Base-by-base conservation (phyloP, 768 basidiomycete species). In the Mycena maculata region DNA sequence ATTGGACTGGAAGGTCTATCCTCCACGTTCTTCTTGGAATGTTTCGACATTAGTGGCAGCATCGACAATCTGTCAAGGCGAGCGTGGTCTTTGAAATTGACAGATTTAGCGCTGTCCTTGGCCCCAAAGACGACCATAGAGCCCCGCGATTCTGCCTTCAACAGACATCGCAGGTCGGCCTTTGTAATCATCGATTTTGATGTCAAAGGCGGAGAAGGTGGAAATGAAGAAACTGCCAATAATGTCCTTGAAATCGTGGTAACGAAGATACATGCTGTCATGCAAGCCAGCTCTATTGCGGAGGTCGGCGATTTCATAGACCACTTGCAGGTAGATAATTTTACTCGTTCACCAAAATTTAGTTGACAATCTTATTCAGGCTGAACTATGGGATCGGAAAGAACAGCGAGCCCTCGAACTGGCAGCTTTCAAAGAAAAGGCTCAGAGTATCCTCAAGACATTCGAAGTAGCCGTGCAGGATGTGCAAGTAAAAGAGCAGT, bases 241-340 rank as follows among this genome's bases (percentile, higher is more conserved):
- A 81, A 83, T 53, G 74, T 74, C 8, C 76, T 93, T 28, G 81
- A 88, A 38, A 65, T 95, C 31, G 77, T 81, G 1, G 78, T 96
- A 25, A 88, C 86, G 10, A 93, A 92, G 76, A 88, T 95, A 3
- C 94, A 98, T 73, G 95, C 96, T 1, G 92, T 97, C 36, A 91
- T 98, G 92, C 95, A 96, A 76, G 91, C 96, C 12, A 94, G 93
- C 69, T 96, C 97, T 0, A 90, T 98, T 55, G 91, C 92, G 23
- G 93, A 97, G 75, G 81, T 98, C 10, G 93, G 92, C 18, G 96
- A 98, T 75, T 94, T 95, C 68, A 77, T 95, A 42, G 95, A 97
- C 74, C 85, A 94, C 71, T 81, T 94, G 44, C 94, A 93, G 85
- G 94, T 91, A 80, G 58, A 33, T 7, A 62, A 36, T 31, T 70